Evolutionary conservation across 768 basidiomycete genomes (phyloP).

Genomic region (Lentinula sp.): DNA sequence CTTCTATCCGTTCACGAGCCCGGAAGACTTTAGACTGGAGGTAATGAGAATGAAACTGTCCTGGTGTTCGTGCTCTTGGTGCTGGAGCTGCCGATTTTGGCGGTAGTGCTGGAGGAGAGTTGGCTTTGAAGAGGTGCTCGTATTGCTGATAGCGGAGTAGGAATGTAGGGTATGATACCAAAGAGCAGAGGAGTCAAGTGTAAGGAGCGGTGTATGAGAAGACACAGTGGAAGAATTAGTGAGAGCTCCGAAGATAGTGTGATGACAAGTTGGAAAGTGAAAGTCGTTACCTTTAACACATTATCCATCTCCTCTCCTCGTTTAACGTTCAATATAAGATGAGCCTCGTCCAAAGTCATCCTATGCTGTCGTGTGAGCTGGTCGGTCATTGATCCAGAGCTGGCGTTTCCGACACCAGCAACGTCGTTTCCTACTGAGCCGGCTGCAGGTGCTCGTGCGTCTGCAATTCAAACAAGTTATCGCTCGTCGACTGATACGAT

Average conservation of each 20-base stretch:
- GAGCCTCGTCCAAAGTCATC: slow-evolving; percentile 95
- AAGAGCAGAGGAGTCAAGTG: neutral
- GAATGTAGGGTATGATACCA: neutral
- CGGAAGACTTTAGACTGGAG: slow-evolving; percentile 96
- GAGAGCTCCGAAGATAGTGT: no score
- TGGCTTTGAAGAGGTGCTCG: slow-evolving; percentile 88
- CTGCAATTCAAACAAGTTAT: slow-evolving; percentile 28
- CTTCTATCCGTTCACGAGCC: slow-evolving; percentile 91
- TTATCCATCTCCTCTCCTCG: slow-evolving; percentile 62
- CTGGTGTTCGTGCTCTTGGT: slow-evolving; percentile 35
- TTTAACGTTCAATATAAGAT: slow-evolving; percentile 85
- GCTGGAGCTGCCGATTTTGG: slow-evolving; percentile 38
- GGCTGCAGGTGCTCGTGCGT: slow-evolving; percentile 79
- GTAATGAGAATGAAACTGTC: slow-evolving; percentile 74
- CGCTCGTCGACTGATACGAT: no score
- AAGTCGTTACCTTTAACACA: slow-evolving; percentile 58
- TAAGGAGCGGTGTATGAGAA: neutral
- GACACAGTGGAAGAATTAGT: no score
- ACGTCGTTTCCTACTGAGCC: slow-evolving; percentile 61
- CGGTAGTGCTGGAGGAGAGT: slow-evolving; percentile 64
- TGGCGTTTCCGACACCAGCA: slow-evolving; percentile 70
- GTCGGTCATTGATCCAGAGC: slow-evolving; percentile 71
- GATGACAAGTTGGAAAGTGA: neutral
- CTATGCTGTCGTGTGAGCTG: slow-evolving; percentile 77
- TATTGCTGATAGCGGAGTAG: slow-evolving; percentile 57